phyloP scores from a whole-genome alignment of 768 basidiomycete genomes.

The Tylopilus sp. region DNA sequence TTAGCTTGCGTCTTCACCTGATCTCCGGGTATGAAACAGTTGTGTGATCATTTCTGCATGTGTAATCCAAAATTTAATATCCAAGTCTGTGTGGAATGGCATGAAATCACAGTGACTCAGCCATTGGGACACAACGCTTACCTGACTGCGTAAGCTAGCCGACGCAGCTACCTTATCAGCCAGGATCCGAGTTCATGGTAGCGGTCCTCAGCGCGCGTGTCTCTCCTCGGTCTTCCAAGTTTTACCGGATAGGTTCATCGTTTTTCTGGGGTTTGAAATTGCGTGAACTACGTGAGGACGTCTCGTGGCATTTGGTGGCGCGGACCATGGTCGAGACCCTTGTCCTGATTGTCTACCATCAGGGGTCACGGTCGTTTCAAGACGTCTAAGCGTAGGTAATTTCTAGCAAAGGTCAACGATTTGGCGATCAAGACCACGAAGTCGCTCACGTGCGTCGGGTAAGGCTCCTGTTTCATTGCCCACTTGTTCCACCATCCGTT shows the following conservation, averaged over 20 bases:
- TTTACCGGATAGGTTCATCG: constrained; percentile 8
- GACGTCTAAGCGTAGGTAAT: constrained; percentile 36
- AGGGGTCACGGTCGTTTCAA: constrained; percentile 47
- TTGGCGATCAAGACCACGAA: constrained; percentile 9
- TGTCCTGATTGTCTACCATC: constrained; percentile 39
- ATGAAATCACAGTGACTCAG: constrained; percentile 1
- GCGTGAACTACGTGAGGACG: constrained; percentile 16
- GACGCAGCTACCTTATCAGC: constrained; percentile 3
- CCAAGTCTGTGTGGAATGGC: constrained; percentile 10
- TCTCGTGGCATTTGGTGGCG: constrained; percentile 22
- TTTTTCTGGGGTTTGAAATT: constrained; percentile 20
- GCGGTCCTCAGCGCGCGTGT: constrained; percentile 9
- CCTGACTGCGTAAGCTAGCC: constrained; percentile 11
- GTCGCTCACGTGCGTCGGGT: constrained; percentile 16
- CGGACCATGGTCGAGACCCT: constrained; percentile 24
- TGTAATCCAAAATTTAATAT: constrained; percentile 22
- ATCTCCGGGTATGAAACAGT: constrained; percentile 26
- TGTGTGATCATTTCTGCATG: constrained; percentile 5
- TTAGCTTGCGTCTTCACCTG: constrained; percentile 5
- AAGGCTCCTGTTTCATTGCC: constrained; percentile 33
- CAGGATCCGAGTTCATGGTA: background rate
- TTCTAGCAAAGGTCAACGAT: constrained; percentile 23
- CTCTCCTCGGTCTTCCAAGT: constrained; percentile 7
- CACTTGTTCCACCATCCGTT: constrained; percentile 53
- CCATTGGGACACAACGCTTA: constrained; percentile 8